A percentile compares a stretch with the other conserved stretches of the same genome.
Evolutionary conservation across 306 rosid species (phyloP).

Genomic region (Trifolium subterraneum): DNA sequence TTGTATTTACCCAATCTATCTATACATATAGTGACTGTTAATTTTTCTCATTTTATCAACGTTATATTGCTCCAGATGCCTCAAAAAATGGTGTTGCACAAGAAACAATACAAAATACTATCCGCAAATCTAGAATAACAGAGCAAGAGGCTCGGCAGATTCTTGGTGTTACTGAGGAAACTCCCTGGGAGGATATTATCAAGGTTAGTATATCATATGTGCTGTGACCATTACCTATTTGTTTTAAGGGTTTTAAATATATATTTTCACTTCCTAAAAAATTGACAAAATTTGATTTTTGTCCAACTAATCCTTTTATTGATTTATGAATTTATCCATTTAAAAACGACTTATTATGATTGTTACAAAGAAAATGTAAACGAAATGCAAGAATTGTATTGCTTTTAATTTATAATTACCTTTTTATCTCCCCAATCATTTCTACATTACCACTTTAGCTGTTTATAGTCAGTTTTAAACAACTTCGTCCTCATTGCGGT

Average conservation of each 20-base stretch:
- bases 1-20: neutral
- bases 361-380: neutral
- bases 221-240: neutral
- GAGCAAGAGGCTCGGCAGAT: constrained; percentile 93
- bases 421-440: neutral
- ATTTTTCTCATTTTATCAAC: constrained; percentile 9
- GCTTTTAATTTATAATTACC: neutral
- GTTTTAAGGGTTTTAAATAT: neutral
- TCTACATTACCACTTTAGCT: neutral
- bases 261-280: neutral
- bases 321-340: neutral
- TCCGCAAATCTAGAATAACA: constrained; percentile 64
- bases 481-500: neutral
- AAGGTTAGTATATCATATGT: constrained; percentile 53
- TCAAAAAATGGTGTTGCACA: constrained; percentile 46
- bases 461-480: neutral
- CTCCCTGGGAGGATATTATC: constrained; percentile 85
- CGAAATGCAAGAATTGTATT: neutral
- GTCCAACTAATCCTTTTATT: neutral
- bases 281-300: neutral
- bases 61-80: constrained; percentile 43
- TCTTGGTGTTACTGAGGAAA: constrained; percentile 75
- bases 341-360: neutral
- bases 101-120: constrained; percentile 50
- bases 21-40: neutral